These are phyloP conservation scores for Vigna unguiculata DNA, from an alignment of 306 rosid species.

Conservation along the genomic window DNA sequence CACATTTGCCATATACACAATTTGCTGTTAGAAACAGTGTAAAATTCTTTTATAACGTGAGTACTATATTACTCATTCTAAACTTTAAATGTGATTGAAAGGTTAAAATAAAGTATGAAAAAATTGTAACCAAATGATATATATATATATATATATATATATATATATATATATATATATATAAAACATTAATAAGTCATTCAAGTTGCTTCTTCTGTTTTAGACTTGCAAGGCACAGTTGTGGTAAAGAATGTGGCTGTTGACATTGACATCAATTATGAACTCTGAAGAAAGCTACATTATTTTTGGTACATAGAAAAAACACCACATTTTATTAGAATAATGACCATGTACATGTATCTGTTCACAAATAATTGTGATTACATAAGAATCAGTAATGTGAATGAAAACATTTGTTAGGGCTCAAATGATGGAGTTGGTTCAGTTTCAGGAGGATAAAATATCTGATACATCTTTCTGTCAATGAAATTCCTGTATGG, in stretches of 20 bases:
- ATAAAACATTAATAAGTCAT: too few species aligned
- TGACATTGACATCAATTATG: background rate
- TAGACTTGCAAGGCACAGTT: background rate
- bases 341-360: background rate
- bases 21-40: too few species aligned
- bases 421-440: conserved; percentile 80
- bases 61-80: too few species aligned
- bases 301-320: background rate
- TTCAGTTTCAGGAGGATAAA: conserved; percentile 49
- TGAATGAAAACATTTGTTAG: conserved; percentile 44
- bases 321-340: background rate
- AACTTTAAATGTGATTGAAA: background rate
- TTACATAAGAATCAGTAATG: conserved; percentile 9
- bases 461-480: conserved; percentile 61
- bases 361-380: background rate
- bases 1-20: too few species aligned
- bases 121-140: background rate
- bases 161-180: too few species aligned
- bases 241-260: background rate
- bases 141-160: too few species aligned
- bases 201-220: background rate
- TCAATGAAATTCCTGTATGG: conserved; percentile 79
- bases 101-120: background rate
- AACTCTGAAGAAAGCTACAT: background rate
- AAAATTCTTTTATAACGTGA: background rate